A percentile compares a stretch with the other conserved stretches of the same genome.
Conservation (phyloP, 352 stramenopile genomes). For the Elongisporangium undulatum region DNA sequence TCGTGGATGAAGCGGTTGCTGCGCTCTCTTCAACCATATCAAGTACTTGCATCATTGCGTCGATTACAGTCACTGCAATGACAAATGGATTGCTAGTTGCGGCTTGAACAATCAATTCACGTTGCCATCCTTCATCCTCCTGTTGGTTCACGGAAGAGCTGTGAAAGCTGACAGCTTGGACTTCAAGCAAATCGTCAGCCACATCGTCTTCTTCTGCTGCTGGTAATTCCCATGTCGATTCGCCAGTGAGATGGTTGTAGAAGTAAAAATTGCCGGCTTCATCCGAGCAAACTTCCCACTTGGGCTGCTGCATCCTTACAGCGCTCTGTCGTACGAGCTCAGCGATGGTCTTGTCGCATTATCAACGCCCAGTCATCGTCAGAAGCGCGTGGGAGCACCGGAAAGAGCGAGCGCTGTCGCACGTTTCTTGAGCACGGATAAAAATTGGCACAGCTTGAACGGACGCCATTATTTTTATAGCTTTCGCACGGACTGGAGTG, state of each 20-base stretch:
- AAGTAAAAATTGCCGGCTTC: constrained; percentile 76
- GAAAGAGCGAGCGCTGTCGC: not conserved
- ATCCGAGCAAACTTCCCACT: constrained; percentile 64
- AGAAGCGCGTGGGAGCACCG: not conserved
- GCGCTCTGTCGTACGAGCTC: no score
- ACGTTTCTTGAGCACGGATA: not conserved
- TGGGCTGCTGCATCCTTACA: constrained; percentile 4
- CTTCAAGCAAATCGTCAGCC: not conserved
- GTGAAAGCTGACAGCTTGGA: not conserved
- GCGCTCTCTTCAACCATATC: constrained; percentile 22
- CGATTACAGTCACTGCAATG: constrained; percentile 43
- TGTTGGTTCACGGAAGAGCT: not conserved
- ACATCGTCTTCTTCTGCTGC: constrained; percentile 22
- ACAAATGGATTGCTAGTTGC: constrained; percentile 11
- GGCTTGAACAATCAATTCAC: not conserved
- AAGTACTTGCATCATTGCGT: constrained; percentile 34
- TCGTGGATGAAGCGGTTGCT: constrained; percentile 5
- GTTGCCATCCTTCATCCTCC: not conserved
- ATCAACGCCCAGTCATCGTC: not conserved
- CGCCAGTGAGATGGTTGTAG: constrained; percentile 57
- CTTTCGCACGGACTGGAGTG: not conserved
- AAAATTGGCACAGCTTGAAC: not conserved
- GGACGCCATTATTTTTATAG: not conserved
- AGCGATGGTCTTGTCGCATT: not conserved
- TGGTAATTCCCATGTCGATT: constrained; percentile 69